Evolutionary conservation across 176 grass and related monocot species (phyloP).

Genomic region (Dendrocalamus sinicus): DNA sequence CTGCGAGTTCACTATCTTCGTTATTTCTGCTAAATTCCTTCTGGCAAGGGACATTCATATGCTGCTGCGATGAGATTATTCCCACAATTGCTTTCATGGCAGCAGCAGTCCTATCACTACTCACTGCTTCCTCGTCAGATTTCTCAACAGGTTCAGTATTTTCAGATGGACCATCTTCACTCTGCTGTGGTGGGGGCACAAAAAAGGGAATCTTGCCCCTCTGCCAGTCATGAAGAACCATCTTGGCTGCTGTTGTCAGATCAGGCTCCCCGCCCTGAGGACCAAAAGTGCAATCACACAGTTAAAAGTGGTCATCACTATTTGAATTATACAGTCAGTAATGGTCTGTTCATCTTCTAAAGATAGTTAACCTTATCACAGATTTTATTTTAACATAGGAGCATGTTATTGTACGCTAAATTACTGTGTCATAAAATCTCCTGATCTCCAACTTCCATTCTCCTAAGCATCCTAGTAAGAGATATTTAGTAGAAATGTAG

Average conservation of each 20-base stretch:
- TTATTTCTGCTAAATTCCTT: conserved; percentile 38
- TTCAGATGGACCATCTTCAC: conserved; percentile 43
- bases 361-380: background rate
- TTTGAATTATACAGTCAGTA: conserved; percentile 1
- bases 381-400: background rate
- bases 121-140: conserved; percentile 55
- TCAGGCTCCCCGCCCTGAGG: conserved; percentile 90
- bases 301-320: background rate
- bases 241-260: conserved; percentile 83
- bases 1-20: conserved; percentile 14
- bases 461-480: background rate
- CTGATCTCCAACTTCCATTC: background rate
- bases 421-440: background rate
- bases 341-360: background rate
- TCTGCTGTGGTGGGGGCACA: conserved; percentile 65
- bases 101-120: conserved; percentile 60
- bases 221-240: conserved; percentile 99
- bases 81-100: conserved; percentile 83
- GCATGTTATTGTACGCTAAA: background rate
- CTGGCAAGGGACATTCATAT: conserved; percentile 66
- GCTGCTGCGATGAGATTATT: conserved; percentile 86
- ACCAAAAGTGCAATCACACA: conserved; percentile 35
- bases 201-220: conserved; percentile 98
- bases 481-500: background rate
- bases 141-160: conserved; percentile 30